Evolutionary conservation across 140 eudicot species (phyloP), one percentile per base, ranked within the genome.

Genomic region (Anethum foeniculum): DNA sequence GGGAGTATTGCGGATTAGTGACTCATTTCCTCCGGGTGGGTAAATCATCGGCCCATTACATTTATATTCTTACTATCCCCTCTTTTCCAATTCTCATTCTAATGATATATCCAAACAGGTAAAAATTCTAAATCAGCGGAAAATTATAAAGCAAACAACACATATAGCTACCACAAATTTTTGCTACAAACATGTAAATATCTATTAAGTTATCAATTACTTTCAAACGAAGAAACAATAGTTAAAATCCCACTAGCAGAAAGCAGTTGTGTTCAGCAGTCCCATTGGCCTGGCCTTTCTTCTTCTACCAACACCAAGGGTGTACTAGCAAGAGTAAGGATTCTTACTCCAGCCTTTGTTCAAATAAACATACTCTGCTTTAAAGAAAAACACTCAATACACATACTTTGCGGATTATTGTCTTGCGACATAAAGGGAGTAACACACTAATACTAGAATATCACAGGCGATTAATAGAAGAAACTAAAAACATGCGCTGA

Each of bases 401-500:
- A 74, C 58, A 44, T n/a, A 44, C 30, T 74, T 44, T 3, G 18
- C 2, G 23, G 4, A n/a, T 74, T 74, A 74, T 74, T 11, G 58
- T 74, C 78, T 74, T 12, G 51, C 12, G 39, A 44, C 52, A 2
- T 72, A 3, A 3, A 36, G 48, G 77, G 52, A 25, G 38, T 3
- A 25, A 11, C 56, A 44, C 23, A 73, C 36, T 6, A 74, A 44
- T 43, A 44, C 36, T 46, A 74, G 78, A 44, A 44, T 74, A 27
- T 47, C 77, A 80, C 39, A n/a, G 21, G 2, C 16, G 3, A 30
- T 72, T 13, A 71, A 23, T 69, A 27, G 15, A 78, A 41, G 32
- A 32, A 83, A 54, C 56, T 54, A 77, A 72, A 71, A 51, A 34
- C 38, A 27, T 78, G 52, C n/a, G 71, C 71, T 41, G 44, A 25